phyloP scores from a whole-genome alignment of 1,284 basidiomycete genomes.

The Apiotrichum sp. region DNA sequence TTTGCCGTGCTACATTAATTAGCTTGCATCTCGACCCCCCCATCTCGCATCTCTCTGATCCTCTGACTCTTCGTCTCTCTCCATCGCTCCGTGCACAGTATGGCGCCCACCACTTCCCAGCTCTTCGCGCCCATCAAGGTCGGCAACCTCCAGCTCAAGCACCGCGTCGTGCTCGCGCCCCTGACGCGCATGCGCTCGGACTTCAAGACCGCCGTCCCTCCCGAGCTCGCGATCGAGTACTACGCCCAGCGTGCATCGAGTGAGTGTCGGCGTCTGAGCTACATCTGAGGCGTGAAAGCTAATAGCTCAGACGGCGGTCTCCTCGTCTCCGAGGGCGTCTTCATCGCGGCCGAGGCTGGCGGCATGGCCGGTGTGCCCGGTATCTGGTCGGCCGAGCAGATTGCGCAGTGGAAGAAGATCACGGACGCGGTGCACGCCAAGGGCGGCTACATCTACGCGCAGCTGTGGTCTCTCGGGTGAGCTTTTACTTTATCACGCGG shows the following conservation, averaged over 20 bases:
- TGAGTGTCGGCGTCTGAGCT: neutral
- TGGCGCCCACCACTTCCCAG: neutral
- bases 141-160: conserved; percentile 30
- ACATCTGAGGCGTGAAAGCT: neutral
- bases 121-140: conserved; percentile 29
- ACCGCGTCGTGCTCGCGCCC: conserved; percentile 43
- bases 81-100: too few species aligned
- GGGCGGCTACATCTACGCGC: conserved; percentile 50
- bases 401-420: conserved; percentile 40
- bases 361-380: conserved; percentile 27
- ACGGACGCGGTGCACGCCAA: conserved; percentile 50
- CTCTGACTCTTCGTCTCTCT: too few species aligned
- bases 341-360: conserved; percentile 23
- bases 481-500: neutral
- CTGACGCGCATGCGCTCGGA: conserved; percentile 36
- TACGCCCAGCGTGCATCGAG: conserved; percentile 40
- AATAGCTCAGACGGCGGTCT: conserved; percentile 27
- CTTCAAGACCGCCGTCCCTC: conserved; percentile 19
- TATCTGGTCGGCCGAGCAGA: conserved; percentile 29
- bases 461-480: conserved; percentile 53
- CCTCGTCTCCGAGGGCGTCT: conserved; percentile 38
- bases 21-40: too few species aligned
- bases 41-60: too few species aligned
- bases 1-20: too few species aligned
- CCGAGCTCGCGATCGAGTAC: conserved; percentile 35